phyloP scores from a whole-genome alignment of 75 land plant genomes.

The Pinus albicaulis region DNA sequence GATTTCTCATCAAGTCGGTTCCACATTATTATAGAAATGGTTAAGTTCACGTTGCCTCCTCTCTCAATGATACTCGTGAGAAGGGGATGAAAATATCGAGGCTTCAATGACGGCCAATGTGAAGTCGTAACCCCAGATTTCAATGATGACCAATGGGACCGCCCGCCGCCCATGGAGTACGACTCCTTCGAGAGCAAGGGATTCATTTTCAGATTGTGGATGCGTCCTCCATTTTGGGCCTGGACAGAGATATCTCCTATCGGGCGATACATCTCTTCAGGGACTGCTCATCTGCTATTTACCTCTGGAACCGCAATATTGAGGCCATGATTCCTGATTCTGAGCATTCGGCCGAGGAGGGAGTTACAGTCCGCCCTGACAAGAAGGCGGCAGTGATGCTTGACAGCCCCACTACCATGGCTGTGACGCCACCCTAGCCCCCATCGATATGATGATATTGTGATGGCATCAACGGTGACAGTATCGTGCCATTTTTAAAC shows the following conservation, averaged over 20 bases:
- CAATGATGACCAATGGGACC: constrained; percentile 26
- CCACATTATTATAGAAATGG: no score
- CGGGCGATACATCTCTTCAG: constrained; percentile 83
- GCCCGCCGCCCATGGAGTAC: constrained; percentile 25
- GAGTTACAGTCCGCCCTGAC: background rate
- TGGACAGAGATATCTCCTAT: constrained; percentile 72
- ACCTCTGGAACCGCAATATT: constrained; percentile 73
- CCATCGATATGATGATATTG: constrained; percentile 27
- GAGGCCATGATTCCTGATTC: constrained; percentile 64
- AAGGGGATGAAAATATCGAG: no score
- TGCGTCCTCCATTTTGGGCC: constrained; percentile 59
- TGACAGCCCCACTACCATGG: constrained; percentile 16
- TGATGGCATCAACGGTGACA: no score
- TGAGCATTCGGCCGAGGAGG: constrained; percentile 26
- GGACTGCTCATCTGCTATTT: constrained; percentile 76
- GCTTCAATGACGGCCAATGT: no score
- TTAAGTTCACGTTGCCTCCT: no score
- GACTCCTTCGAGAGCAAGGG: constrained; percentile 82
- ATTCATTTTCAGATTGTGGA: constrained; percentile 89
- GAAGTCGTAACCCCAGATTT: constrained; percentile 75
- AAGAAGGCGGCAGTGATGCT: constrained; percentile 9
- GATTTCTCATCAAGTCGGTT: no score
- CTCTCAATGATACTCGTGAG: no score
- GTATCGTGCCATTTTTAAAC: no score
- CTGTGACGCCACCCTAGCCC: constrained; percentile 3